These are phyloP conservation scores for Fusarium brevicatenulatum DNA, from an alignment of 2,329 filamentous ascomycete species.

Conservation along the genomic window DNA sequence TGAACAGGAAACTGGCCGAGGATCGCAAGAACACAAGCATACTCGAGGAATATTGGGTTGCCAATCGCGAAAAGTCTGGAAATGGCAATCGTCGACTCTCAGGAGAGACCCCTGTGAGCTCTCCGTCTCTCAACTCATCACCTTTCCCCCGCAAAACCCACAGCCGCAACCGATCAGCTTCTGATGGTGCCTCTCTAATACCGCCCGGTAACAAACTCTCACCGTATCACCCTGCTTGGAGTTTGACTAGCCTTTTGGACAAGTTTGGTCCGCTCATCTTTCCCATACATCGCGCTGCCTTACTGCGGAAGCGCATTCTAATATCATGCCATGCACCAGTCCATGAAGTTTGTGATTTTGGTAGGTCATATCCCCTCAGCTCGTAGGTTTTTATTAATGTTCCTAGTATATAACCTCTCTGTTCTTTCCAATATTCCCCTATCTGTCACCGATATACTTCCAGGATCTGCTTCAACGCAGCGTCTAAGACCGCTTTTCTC, in stretches of 20 bases:
- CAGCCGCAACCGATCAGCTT: conserved; percentile 67
- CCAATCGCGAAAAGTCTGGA: conserved; percentile 53
- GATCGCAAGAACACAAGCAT: conserved; percentile 70
- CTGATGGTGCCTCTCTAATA: conserved; percentile 68
- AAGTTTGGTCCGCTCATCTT: conserved; percentile 92
- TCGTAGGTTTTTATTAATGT: conserved; percentile 22
- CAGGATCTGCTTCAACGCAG: conserved; percentile 67
- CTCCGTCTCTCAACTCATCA: conserved; percentile 54
- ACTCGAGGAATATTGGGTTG: conserved; percentile 85
- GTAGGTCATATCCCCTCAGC: conserved; percentile 58
- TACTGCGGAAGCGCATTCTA: conserved; percentile 87
- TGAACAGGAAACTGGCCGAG: conserved; percentile 66
- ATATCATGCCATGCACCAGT: conserved; percentile 89
- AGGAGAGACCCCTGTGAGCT: conserved; percentile 62
- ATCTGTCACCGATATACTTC: conserved; percentile 75
- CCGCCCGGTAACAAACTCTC: conserved; percentile 74
- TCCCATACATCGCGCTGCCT: conserved; percentile 85
- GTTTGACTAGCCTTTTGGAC: conserved; percentile 79
- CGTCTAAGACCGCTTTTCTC: conserved; percentile 88
- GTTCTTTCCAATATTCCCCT: conserved; percentile 88
- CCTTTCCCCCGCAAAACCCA: conserved; percentile 55
- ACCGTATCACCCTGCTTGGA: conserved; percentile 86
- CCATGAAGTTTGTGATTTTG: conserved; percentile 86
- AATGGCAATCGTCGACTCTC: conserved; percentile 47
- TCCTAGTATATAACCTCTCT: conserved; percentile 89